A percentile compares a stretch with the other conserved stretches of the same genome.
phyloP scores from a whole-genome alignment of 352 stramenopile species.

The Globisporangium nunn region DNA sequence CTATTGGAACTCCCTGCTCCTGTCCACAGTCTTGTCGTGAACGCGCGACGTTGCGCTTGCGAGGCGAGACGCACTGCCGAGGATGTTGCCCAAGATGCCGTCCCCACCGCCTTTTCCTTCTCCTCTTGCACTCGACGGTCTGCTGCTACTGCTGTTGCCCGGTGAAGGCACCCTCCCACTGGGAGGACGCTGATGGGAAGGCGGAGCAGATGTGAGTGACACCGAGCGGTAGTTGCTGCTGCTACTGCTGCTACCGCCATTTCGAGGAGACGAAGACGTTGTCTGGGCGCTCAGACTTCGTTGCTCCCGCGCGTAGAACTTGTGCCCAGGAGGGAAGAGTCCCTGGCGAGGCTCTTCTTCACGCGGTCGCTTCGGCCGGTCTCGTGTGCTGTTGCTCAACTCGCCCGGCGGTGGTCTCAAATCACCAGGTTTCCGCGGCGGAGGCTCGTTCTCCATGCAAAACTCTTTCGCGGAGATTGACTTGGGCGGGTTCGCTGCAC shows the following conservation, averaged over 20 bases:
- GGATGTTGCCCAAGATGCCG: slow-evolving; percentile 52
- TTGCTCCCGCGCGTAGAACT: slow-evolving; percentile 3
- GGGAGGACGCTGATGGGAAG: slow-evolving; percentile 6
- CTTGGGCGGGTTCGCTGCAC: slow-evolving; percentile 3
- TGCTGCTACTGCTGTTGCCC: slow-evolving; percentile 12
- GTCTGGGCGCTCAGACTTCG: background rate
- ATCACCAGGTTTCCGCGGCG: background rate
- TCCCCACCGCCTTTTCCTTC: slow-evolving; percentile 4
- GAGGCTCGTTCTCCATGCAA: slow-evolving; percentile 40
- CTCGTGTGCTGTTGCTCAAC: background rate
- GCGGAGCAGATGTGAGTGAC: background rate
- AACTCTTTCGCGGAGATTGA: slow-evolving; percentile 55
- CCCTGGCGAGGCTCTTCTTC: background rate
- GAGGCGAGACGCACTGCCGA: slow-evolving; percentile 57
- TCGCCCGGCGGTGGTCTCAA: background rate
- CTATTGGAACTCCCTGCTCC: slow-evolving; percentile 30
- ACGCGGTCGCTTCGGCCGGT: slow-evolving; percentile 10
- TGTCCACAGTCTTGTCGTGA: slow-evolving; percentile 36
- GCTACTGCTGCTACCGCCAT: background rate
- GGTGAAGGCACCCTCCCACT: slow-evolving; percentile 3
- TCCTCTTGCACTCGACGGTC: background rate
- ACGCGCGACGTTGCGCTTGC: slow-evolving; percentile 60
- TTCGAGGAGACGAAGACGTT: background rate
- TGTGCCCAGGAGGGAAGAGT: slow-evolving; percentile 4
- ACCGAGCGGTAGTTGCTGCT: slow-evolving; percentile 5